Percentiles rank a stretch among this genome's conserved stretches.
Conservation (phyloP, 352 stramenopile genomes). For the Phytopythium ostracodes region DNA sequence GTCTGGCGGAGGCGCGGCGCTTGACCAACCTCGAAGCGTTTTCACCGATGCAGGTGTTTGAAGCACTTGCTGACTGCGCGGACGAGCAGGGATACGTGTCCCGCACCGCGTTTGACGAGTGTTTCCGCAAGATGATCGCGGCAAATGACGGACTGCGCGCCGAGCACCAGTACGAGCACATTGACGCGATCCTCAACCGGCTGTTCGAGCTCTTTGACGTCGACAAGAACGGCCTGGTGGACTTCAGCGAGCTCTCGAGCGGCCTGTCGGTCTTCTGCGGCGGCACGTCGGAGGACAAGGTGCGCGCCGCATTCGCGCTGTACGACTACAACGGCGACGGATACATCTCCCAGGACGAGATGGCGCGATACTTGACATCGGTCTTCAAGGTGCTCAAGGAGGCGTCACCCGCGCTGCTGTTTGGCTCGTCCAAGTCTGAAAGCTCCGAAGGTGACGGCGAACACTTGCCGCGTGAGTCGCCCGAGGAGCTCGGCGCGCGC, state of each 20-base stretch:
- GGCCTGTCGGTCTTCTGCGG: slow-evolving; percentile 84
- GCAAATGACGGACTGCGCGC: slow-evolving; percentile 43
- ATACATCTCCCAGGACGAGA: slow-evolving; percentile 80
- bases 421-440: slow-evolving; percentile 1
- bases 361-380: slow-evolving; percentile 81
- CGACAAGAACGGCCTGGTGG: slow-evolving; percentile 81
- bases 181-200: slow-evolving; percentile 70
- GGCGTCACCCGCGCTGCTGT: slow-evolving; percentile 42
- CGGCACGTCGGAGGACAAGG: slow-evolving; percentile 71
- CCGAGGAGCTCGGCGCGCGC: slow-evolving; percentile 51
- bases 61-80: slow-evolving; percentile 62
- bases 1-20: slow-evolving; percentile 56
- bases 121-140: slow-evolving; percentile 71
- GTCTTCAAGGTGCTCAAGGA: slow-evolving; percentile 85
- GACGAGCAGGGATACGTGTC: slow-evolving; percentile 73
- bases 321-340: slow-evolving; percentile 87
- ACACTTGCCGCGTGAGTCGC: slow-evolving; percentile 45
- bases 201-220: slow-evolving; percentile 83
- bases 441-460: slow-evolving; percentile 1
- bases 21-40: slow-evolving; percentile 76
- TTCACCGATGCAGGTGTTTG: slow-evolving; percentile 74
- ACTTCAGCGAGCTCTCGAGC: slow-evolving; percentile 85
- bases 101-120: slow-evolving; percentile 68
- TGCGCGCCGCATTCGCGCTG: slow-evolving; percentile 69
- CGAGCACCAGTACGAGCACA: slow-evolving; percentile 51